Conservation (phyloP, 176 grass and related monocot genomes). For the Triticum turgidum region DNA sequence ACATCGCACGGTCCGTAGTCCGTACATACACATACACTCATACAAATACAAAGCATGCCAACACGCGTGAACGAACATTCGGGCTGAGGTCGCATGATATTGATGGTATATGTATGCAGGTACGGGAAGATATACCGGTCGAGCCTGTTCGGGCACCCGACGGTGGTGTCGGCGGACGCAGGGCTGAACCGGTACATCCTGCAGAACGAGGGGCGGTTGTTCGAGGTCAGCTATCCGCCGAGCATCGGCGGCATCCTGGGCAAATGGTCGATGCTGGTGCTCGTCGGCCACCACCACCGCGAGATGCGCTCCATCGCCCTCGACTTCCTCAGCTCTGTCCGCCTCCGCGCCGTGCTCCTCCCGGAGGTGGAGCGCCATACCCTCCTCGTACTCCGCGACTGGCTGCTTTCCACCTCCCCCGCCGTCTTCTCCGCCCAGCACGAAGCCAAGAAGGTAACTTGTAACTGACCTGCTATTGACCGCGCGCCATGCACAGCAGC, state of each 20-base stretch:
- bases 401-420: slow-evolving; percentile 15
- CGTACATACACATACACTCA: background rate
- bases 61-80: background rate
- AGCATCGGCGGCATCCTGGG: slow-evolving; percentile 92
- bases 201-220: slow-evolving; percentile 82
- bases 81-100: background rate
- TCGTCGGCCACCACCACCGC: slow-evolving; percentile 64
- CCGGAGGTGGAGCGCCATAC: slow-evolving; percentile 84
- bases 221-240: slow-evolving; percentile 89
- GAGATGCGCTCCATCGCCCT: slow-evolving; percentile 81
- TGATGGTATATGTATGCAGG: slow-evolving; percentile 33
- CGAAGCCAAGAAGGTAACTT: slow-evolving; percentile 77
- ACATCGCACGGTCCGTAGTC: slow-evolving; percentile 72
- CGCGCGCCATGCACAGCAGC: background rate
- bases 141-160: slow-evolving; percentile 78
- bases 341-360: slow-evolving; percentile 66
- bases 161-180: slow-evolving; percentile 87
- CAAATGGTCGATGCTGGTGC: slow-evolving; percentile 94
- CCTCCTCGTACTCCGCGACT: slow-evolving; percentile 55
- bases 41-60: too few relatives aligned
- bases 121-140: slow-evolving; percentile 85
- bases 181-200: slow-evolving; percentile 89
- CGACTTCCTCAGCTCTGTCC: slow-evolving; percentile 80
- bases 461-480: too few relatives aligned
- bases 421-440: slow-evolving; percentile 76